These are phyloP conservation scores for Penstemon eatonii DNA, from an alignment of 257 asterid species.

Conservation along the genomic window DNA sequence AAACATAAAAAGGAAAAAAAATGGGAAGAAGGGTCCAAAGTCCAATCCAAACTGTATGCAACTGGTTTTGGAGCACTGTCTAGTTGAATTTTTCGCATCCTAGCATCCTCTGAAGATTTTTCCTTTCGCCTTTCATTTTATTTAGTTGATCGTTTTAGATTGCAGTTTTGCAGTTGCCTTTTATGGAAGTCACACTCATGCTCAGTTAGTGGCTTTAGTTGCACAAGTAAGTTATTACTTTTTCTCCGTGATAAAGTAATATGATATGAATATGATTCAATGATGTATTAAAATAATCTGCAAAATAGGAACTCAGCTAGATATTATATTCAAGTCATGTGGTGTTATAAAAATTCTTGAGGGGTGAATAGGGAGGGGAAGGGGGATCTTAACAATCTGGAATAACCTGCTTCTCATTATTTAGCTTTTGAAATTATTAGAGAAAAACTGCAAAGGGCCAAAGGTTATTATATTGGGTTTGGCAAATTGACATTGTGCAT, in stretches of 20 bases:
- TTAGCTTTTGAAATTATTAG: not conserved
- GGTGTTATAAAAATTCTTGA: too few relatives aligned
- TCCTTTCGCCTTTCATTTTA: slow-evolving; percentile 7
- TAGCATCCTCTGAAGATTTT: slow-evolving; percentile 16
- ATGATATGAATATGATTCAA: slow-evolving; percentile 17
- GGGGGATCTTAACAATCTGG: not conserved
- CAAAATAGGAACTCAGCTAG: slow-evolving; percentile 20
- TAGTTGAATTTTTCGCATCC: not conserved
- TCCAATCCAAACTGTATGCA: not conserved
- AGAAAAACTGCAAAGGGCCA: not conserved
- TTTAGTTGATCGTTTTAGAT: slow-evolving; percentile 22
- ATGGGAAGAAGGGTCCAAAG: not conserved
- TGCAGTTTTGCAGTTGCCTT: slow-evolving; percentile 93
- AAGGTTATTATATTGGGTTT: slow-evolving; percentile 2
- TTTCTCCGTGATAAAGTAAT: slow-evolving; percentile 11
- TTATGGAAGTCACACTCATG: slow-evolving; percentile 67
- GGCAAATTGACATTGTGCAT: slow-evolving; percentile 4
- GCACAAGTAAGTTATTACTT: slow-evolving; percentile 70
- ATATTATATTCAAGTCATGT: not conserved
- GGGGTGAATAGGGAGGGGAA: not conserved
- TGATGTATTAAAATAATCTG: slow-evolving; percentile 13
- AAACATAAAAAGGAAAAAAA: slow-evolving; percentile 12
- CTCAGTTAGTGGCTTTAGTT: slow-evolving; percentile 89
- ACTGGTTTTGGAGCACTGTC: not conserved
- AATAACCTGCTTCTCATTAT: not conserved